Evolutionary conservation across 73 alveolate genomes (phyloP).

Genomic region (Paramecium biaurelia): DNA sequence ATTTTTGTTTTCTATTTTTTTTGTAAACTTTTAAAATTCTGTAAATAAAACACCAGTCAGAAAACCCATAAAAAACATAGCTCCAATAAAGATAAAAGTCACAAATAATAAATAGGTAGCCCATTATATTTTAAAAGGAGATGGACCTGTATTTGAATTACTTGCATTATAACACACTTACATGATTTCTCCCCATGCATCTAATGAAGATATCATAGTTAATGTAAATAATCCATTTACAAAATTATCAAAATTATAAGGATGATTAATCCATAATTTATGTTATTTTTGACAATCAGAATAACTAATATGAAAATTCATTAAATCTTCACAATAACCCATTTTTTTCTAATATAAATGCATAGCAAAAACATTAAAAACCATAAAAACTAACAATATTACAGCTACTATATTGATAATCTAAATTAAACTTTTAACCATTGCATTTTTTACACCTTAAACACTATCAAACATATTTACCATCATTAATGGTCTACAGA

Average conservation of each 20-base stretch:
- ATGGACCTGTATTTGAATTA: neutral
- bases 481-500: slow-evolving; percentile 25
- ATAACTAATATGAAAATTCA: neutral
- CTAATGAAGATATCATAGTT: neutral
- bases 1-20: neutral
- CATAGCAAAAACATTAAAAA: slow-evolving; percentile 14
- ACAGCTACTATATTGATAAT: neutral
- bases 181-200: slow-evolving; percentile 26
- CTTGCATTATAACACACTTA: neutral
- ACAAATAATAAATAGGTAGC: neutral
- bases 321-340: slow-evolving; percentile 10
- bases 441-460: slow-evolving; percentile 23
- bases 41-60: neutral
- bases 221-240: neutral
- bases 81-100: neutral
- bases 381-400: neutral
- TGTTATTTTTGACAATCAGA: neutral
- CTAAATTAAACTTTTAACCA: neutral
- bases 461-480: neutral
- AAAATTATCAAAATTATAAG: slow-evolving; percentile 16
- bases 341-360: neutral
- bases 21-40: neutral
- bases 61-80: slow-evolving; percentile 43
- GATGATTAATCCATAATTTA: neutral
- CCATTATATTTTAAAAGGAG: neutral